Evolutionary conservation across 75 land plant species (phyloP), one percentile per base, ranked within the genome.

Genomic region (Cryptomeria japonica): DNA sequence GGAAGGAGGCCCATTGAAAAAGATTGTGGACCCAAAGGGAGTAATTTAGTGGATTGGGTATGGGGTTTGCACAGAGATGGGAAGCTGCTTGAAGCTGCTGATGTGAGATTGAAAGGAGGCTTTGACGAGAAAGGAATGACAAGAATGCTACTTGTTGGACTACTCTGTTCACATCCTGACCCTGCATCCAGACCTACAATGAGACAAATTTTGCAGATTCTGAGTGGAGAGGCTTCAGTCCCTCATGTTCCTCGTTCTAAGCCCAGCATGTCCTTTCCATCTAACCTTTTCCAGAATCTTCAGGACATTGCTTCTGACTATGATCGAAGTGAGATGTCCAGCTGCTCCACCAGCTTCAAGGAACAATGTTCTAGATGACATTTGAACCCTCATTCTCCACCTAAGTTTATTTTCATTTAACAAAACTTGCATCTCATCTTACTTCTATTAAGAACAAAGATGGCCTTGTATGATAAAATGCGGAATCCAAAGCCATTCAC

Each of bases 41-140:
- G 88, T 34, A 94, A 91, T 77, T 83, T 97, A 89, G 95, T 95
- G 68, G 98, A 98, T 37, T 98, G 99, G 99, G 97, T 95, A 70
- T 98, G 99, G 99, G 87, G 92, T 53, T 86, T 98, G 75, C 93
- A 97, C 88, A 89, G 91, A 58, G 93, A 94, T 46, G 95, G 94
- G 86, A 80, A 90, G 85, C 64, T 96, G 51, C 16, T 95, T 44
- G 89, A 83, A 75, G 96, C 95, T 10, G 97, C 93, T 13, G 99
- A 98, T 83, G 51, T 80, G 36, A 87, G 93, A 68, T 90, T 98
- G 2, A 90, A 39, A 2, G 94, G 94, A 0, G 91, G 93, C 56
- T 94, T 91, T 53, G 98, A 95, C 2, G 91, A 92, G 84, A 91
- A 22, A 58, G 96, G 97, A 89, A 92, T 96, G 94, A 90, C 78